These are phyloP conservation scores for Astraeus odoratus DNA, from an alignment of 768 basidiomycete genomes.

Conservation along the genomic window DNA sequence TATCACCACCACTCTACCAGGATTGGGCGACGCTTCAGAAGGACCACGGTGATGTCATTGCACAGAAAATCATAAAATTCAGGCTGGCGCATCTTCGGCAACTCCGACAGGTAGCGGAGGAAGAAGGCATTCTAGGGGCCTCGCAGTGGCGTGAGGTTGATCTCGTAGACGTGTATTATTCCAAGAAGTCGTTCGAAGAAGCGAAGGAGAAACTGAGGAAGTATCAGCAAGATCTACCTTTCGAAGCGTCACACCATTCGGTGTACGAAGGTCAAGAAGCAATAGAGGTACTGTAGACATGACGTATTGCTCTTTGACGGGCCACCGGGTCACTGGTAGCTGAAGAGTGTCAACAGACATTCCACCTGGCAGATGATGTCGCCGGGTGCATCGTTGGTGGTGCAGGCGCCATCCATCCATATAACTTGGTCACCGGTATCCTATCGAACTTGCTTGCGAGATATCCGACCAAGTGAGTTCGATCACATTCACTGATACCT, in stretches of 20 bases:
- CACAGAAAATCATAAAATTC: constrained; percentile 52
- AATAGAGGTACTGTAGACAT: constrained; percentile 15
- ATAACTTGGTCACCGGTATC: constrained; percentile 60
- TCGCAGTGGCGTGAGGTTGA: constrained; percentile 56
- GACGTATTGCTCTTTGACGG: constrained; percentile 17
- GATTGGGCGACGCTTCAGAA: constrained; percentile 47
- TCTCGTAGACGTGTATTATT: constrained; percentile 50
- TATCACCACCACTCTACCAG: constrained; percentile 51
- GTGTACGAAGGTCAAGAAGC: constrained; percentile 30
- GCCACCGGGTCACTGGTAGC: constrained; percentile 2
- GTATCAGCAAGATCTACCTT: constrained; percentile 46
- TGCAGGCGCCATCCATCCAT: constrained; percentile 64
- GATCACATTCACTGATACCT: not conserved
- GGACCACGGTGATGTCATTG: constrained; percentile 37
- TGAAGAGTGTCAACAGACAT: constrained; percentile 29
- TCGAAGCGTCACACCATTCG: constrained; percentile 32
- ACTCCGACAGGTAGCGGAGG: constrained; percentile 42
- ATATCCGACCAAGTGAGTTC: constrained; percentile 39
- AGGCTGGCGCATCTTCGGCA: constrained; percentile 51
- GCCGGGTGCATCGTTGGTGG: constrained; percentile 46
- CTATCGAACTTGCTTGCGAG: constrained; percentile 43
- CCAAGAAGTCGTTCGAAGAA: constrained; percentile 33
- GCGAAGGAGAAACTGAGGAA: constrained; percentile 35
- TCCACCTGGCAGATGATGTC: constrained; percentile 37
- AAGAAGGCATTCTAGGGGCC: constrained; percentile 43